These are phyloP conservation scores for Anthracocystis panici-leucophaei DNA, from an alignment of 1,284 basidiomycete species.

Conservation along the genomic window DNA sequence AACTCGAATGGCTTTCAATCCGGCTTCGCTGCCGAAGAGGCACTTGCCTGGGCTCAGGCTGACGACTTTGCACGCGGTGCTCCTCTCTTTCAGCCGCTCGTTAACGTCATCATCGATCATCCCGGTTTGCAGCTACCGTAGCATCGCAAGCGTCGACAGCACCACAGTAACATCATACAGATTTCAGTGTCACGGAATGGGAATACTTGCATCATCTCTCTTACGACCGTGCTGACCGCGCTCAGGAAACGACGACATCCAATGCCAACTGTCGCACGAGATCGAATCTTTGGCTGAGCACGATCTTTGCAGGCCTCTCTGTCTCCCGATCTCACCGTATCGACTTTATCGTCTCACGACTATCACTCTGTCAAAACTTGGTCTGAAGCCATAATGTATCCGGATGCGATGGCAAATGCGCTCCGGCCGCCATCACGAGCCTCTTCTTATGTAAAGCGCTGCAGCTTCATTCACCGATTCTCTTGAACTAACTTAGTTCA, in stretches of 20 bases:
- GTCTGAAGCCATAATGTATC: too few species aligned
- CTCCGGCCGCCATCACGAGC: neutral
- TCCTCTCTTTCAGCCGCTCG: slow-evolving; percentile 47
- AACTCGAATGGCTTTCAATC: neutral
- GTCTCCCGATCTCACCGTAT: neutral
- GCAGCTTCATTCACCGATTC: too few species aligned
- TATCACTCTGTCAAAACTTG: neutral
- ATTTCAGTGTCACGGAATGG: slow-evolving; percentile 1
- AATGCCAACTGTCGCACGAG: neutral
- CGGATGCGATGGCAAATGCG: neutral
- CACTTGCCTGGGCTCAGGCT: slow-evolving; percentile 44
- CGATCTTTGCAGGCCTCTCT: neutral
- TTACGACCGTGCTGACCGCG: neutral
- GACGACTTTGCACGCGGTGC: slow-evolving; percentile 55
- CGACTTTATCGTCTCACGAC: neutral
- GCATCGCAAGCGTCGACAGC: neutral
- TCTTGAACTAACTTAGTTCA: too few species aligned
- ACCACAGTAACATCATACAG: neutral
- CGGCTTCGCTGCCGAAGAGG: slow-evolving; percentile 21
- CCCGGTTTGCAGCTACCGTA: slow-evolving; percentile 21
- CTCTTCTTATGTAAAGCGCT: too few species aligned
- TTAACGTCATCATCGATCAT: slow-evolving; percentile 43
- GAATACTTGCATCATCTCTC: neutral
- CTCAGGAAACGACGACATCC: neutral
- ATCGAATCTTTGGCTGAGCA: neutral